Conservation (phyloP, 2,329 filamentous ascomycete genomes). For the Aspergillus sp. region DNA sequence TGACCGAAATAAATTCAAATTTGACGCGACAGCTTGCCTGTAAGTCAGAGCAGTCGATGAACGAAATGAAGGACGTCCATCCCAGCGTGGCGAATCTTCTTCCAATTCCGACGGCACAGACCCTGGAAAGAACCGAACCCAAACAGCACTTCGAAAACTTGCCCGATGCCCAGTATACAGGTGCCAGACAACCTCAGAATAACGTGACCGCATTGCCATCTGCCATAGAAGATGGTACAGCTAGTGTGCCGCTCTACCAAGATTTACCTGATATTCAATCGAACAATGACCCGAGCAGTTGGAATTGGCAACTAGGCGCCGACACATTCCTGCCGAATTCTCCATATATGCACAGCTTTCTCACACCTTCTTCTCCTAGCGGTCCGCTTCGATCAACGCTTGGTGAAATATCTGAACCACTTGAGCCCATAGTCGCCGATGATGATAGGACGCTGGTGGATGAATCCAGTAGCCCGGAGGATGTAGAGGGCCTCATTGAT, state of each 20-base stretch:
- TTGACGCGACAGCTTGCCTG: background rate
- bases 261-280: background rate
- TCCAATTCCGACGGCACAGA: no score
- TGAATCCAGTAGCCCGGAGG: background rate
- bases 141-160: background rate
- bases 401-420: background rate
- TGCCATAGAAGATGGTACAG: background rate
- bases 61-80: no score
- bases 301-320: background rate
- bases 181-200: background rate
- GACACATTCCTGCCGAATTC: background rate
- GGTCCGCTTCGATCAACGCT: background rate
- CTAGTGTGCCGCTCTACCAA: background rate
- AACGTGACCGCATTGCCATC: background rate
- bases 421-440: background rate
- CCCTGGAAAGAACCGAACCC: background rate
- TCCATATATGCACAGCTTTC: background rate
- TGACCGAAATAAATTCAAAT: constrained; percentile 4
- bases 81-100: no score
- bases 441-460: background rate
- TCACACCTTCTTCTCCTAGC: background rate
- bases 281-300: background rate
- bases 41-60: no score
- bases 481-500: constrained; percentile 1
- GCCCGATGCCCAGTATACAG: no score